phyloP scores from a whole-genome alignment of 306 rosid species.

The Arachis stenosperma region DNA sequence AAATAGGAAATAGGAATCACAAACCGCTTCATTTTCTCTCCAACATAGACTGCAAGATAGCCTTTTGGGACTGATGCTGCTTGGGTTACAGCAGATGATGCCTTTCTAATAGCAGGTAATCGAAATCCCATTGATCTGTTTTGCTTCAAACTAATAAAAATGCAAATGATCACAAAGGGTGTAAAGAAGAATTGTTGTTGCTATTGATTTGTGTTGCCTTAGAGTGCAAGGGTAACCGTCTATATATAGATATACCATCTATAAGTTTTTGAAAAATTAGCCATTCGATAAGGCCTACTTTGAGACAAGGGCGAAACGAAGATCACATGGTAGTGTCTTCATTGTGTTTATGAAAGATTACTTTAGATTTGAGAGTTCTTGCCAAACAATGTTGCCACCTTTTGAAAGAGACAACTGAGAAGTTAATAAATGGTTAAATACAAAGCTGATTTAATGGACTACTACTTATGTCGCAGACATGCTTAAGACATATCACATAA shows the following conservation, averaged over 20 bases:
- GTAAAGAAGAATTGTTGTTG: constrained; percentile 16
- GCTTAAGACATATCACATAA: constrained; percentile 35
- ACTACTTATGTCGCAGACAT: constrained; percentile 21
- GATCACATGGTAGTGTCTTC: constrained; percentile 38
- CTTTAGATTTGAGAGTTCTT: neutral
- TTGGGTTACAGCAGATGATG: neutral
- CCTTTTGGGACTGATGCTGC: too few species aligned
- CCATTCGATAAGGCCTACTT: neutral
- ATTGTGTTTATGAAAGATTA: neutral
- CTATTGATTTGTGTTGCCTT: constrained; percentile 30
- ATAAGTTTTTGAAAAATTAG: neutral
- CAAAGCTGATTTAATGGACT: neutral
- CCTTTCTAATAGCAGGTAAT: constrained; percentile 26
- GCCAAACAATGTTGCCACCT: constrained; percentile 4
- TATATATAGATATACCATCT: constrained; percentile 10
- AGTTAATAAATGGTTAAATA: constrained; percentile 5
- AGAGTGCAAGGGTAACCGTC: constrained; percentile 22
- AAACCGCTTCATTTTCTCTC: constrained; percentile 48
- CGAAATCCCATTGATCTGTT: constrained; percentile 39
- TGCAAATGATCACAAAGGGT: neutral
- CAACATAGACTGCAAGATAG: constrained; percentile 33
- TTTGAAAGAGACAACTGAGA: neutral
- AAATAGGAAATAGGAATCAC: constrained; percentile 51
- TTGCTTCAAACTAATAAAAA: neutral
- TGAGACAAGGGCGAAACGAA: neutral